A percentile compares a stretch with the other conserved stretches of the same genome.
Conservation (phyloP, 768 basidiomycete genomes). For the Rhodotorula sphaerocarpa region DNA sequence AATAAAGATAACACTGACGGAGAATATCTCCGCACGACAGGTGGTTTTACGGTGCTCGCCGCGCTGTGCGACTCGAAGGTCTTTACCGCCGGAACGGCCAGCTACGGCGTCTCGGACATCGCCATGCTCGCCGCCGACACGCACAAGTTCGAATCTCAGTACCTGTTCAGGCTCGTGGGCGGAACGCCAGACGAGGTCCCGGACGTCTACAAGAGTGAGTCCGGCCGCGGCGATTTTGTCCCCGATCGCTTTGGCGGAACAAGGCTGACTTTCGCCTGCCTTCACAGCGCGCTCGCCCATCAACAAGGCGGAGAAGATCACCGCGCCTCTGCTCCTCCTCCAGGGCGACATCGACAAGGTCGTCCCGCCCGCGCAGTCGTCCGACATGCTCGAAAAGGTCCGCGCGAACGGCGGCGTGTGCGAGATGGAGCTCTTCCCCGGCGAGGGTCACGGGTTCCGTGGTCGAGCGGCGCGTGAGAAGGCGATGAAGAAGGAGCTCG, state of each 20-base stretch:
- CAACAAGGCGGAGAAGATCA: slow-evolving; percentile 56
- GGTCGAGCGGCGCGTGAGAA: slow-evolving; percentile 53
- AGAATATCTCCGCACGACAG: slow-evolving; percentile 34
- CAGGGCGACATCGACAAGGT: slow-evolving; percentile 59
- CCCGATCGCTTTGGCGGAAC: not conserved
- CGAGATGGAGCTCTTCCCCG: slow-evolving; percentile 56
- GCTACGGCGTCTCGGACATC: slow-evolving; percentile 65
- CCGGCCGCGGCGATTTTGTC: too few relatives aligned
- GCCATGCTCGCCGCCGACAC: slow-evolving; percentile 54
- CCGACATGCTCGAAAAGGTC: slow-evolving; percentile 54
- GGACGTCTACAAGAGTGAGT: slow-evolving; percentile 50
- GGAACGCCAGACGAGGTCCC: slow-evolving; percentile 53
- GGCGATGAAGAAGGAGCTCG: slow-evolving; percentile 52
- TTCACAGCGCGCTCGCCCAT: slow-evolving; percentile 53
- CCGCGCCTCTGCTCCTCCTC: slow-evolving; percentile 58
- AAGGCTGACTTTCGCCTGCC: not conserved
- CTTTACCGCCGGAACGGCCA: slow-evolving; percentile 59
- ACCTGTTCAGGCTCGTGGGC: slow-evolving; percentile 59
- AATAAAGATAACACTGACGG: too few relatives aligned
- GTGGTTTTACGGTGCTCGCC: slow-evolving; percentile 62
- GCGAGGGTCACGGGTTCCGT: slow-evolving; percentile 62
- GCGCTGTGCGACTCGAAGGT: slow-evolving; percentile 47
- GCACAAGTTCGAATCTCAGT: slow-evolving; percentile 50
- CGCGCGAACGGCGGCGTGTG: slow-evolving; percentile 50
- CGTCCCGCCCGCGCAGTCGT: slow-evolving; percentile 62